Evolutionary conservation across 371 early-diverging fungal genomes (phyloP).

Genomic region (Mucor irregularis): DNA sequence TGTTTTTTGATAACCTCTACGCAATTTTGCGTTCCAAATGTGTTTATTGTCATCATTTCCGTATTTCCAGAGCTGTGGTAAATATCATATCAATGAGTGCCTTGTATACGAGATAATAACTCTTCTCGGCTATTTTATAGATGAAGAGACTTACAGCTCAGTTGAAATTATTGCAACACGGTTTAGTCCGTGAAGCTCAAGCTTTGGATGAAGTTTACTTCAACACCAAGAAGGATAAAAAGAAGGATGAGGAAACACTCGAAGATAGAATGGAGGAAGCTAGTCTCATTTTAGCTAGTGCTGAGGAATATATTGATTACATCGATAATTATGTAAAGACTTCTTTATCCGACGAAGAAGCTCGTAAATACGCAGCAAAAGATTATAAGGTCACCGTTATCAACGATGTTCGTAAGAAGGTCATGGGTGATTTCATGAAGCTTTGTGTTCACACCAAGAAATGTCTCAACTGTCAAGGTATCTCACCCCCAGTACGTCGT

Average conservation of each 20-base stretch:
- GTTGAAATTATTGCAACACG: conserved; percentile 73
- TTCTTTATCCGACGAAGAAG: conserved; percentile 33
- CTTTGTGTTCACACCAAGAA: conserved; percentile 51
- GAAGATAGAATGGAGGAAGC: conserved; percentile 53
- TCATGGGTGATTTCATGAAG: conserved; percentile 76
- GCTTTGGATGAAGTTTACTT: conserved; percentile 65
- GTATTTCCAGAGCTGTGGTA: conserved; percentile 71
- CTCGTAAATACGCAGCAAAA: conserved; percentile 32
- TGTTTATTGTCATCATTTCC: conserved; percentile 89
- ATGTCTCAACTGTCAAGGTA: conserved; percentile 87
- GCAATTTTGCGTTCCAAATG: conserved; percentile 88
- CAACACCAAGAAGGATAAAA: conserved; percentile 40
- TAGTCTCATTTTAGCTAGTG: conserved; percentile 43
- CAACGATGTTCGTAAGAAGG: conserved; percentile 71
- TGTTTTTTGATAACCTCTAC: conserved; percentile 89
- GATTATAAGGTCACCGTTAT: conserved; percentile 75
- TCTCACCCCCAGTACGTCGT: conserved; percentile 77
- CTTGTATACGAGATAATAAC: not conserved
- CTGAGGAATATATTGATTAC: conserved; percentile 60
- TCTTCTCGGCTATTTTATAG: too few relatives aligned
- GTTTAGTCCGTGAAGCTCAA: conserved; percentile 81
- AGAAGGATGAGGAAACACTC: conserved; percentile 45
- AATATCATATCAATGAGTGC: not conserved
- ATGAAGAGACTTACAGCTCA: conserved; percentile 58
- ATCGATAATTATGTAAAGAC: conserved; percentile 45